phyloP scores from a whole-genome alignment of 1,139 yeast genomes.

The Scheffersomyces insectosa region DNA sequence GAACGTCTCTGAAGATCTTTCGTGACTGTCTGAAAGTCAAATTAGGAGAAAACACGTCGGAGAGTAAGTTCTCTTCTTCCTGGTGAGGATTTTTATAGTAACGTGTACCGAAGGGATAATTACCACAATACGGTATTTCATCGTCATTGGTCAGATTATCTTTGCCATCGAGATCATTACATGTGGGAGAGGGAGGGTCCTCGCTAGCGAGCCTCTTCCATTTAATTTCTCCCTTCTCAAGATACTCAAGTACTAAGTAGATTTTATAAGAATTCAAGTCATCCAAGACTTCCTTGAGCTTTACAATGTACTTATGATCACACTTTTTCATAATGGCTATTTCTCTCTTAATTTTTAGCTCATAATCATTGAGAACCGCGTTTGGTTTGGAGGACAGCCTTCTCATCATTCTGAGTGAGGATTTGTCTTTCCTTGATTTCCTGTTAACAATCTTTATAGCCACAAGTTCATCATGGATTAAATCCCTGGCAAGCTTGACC shows the following conservation, averaged over 20 bases:
- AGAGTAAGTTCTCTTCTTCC: slow-evolving; percentile 38
- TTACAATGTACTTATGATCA: slow-evolving; percentile 87
- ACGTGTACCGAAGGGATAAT: slow-evolving; percentile 2
- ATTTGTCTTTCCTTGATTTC: slow-evolving; percentile 54
- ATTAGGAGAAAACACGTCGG: slow-evolving; percentile 54
- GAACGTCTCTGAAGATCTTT: slow-evolving; percentile 77
- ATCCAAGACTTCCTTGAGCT: slow-evolving; percentile 84
- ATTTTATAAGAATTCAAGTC: slow-evolving; percentile 83
- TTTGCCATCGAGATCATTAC: not conserved
- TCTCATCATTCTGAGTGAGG: slow-evolving; percentile 51
- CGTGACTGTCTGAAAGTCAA: slow-evolving; percentile 67
- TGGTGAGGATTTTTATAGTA: slow-evolving; percentile 4
- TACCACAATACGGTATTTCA: slow-evolving; percentile 44
- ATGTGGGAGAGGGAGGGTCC: not conserved
- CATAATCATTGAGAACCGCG: slow-evolving; percentile 36
- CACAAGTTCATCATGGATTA: slow-evolving; percentile 68
- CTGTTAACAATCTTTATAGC: slow-evolving; percentile 94
- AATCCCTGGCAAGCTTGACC: slow-evolving; percentile 85
- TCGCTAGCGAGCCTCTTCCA: slow-evolving; percentile 56
- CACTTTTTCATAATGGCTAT: slow-evolving; percentile 97
- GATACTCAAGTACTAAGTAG: slow-evolving; percentile 85
- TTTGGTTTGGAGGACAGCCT: slow-evolving; percentile 19
- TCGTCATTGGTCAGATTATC: slow-evolving; percentile 1
- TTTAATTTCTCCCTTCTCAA: slow-evolving; percentile 88
- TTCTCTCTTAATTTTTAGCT: slow-evolving; percentile 80